Evolutionary conservation across 2,329 filamentous ascomycete species (phyloP).

Genomic region (Microdochium nivale): DNA sequence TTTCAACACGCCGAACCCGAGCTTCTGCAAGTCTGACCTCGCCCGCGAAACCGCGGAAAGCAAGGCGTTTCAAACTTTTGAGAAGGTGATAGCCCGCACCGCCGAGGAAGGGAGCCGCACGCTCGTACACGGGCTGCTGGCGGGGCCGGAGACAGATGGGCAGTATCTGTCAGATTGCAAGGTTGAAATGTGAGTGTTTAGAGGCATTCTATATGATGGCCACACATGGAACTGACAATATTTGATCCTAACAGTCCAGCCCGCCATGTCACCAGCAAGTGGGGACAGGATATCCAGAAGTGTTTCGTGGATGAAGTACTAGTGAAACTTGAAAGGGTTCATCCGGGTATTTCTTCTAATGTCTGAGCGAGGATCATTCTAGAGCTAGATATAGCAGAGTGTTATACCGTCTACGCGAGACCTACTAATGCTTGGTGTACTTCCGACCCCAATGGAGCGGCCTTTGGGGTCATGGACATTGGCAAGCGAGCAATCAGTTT

Average conservation of each 20-base stretch:
- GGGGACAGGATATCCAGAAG: conserved; percentile 18
- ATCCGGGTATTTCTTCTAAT: conserved; percentile 14
- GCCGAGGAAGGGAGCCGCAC: conserved; percentile 33
- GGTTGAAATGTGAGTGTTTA: conserved; percentile 14
- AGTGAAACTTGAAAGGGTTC: conserved; percentile 20
- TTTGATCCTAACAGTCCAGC: conserved; percentile 11
- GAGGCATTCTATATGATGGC: background rate
- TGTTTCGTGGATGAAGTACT: conserved; percentile 24
- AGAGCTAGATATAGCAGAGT: too few species aligned
- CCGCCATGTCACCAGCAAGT: conserved; percentile 20
- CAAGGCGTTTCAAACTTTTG: conserved; percentile 6
- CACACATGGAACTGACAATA: background rate
- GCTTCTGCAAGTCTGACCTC: conserved; percentile 28
- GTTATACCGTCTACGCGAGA: too few species aligned
- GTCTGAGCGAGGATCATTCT: conserved; percentile 3
- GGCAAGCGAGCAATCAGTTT: too few species aligned
- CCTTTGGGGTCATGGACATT: too few species aligned
- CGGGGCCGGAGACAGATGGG: conserved; percentile 21
- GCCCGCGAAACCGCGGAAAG: conserved; percentile 6
- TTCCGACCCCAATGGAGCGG: too few species aligned
- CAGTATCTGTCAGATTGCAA: conserved; percentile 24
- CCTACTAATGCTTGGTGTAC: too few species aligned
- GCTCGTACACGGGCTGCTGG: conserved; percentile 19
- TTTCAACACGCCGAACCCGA: conserved; percentile 31
- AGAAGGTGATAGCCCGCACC: conserved; percentile 26